Evolutionary conservation across 2,329 filamentous ascomycete species (phyloP).

Genomic region (Elsinoe fawcettii): DNA sequence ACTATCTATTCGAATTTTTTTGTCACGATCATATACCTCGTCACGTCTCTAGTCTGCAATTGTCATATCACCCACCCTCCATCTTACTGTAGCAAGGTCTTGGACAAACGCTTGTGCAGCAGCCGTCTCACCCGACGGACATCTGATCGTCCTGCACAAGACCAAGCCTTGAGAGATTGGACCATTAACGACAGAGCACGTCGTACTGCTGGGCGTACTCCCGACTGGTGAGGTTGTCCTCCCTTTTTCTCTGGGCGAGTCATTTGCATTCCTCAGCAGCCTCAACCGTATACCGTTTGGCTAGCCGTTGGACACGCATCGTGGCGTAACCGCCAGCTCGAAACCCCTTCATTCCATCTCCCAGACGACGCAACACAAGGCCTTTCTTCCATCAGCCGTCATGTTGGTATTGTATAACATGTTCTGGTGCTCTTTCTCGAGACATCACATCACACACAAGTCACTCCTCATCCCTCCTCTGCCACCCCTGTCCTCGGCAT

Average conservation of each 20-base stretch:
- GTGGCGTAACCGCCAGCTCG: not conserved
- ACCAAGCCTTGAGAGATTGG: not conserved
- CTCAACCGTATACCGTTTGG: conserved; percentile 7
- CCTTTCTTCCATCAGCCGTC: conserved; percentile 10
- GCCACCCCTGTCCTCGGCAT: not conserved
- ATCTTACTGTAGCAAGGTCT: not conserved
- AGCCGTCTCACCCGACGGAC: not conserved
- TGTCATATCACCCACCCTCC: not conserved
- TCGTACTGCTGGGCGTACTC: not conserved
- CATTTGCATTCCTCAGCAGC: conserved; percentile 13
- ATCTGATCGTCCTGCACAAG: not conserved
- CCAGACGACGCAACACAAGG: conserved; percentile 12
- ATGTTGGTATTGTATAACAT: not conserved
- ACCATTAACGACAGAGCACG: not conserved
- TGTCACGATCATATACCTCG: not conserved
- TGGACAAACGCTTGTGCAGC: not conserved
- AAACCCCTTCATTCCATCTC: conserved; percentile 10
- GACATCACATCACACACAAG: not conserved
- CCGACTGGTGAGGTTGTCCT: conserved; percentile 8
- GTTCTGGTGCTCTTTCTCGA: conserved; percentile 2
- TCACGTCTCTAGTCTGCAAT: conserved; percentile 1
- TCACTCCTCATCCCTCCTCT: not conserved
- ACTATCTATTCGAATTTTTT: not conserved
- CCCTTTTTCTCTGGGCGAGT: conserved; percentile 5
- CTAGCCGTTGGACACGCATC: conserved; percentile 10